A percentile compares a stretch with the other conserved stretches of the same genome.
Conservation (phyloP, 2,329 filamentous ascomycete species). For the Boeremia lycopersici region DNA sequence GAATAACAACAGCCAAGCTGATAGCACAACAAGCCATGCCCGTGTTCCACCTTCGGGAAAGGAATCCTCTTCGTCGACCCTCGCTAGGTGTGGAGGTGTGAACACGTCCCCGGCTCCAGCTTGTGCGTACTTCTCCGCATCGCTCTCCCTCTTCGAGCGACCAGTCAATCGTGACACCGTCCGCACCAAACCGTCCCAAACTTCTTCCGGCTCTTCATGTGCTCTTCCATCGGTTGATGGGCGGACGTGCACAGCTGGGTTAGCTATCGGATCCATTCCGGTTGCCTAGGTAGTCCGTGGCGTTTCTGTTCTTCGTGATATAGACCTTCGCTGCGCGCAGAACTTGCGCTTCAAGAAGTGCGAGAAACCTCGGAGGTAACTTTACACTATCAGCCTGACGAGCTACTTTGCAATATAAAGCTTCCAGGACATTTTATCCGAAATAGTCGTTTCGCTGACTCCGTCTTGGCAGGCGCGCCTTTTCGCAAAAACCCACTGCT, state of each 20-base stretch:
- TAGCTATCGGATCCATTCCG: conserved; percentile 38
- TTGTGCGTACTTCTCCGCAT: conserved; percentile 14
- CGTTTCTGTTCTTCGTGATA: neutral
- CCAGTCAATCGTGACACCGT: conserved; percentile 31
- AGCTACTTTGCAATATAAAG: neutral
- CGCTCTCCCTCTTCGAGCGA: conserved; percentile 21
- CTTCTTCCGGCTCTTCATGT: conserved; percentile 21
- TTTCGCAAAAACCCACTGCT: neutral
- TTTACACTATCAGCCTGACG: neutral
- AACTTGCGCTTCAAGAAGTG: neutral
- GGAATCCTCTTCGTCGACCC: conserved; percentile 17
- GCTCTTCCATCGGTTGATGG: conserved; percentile 18
- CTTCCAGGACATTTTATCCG: conserved; percentile 5
- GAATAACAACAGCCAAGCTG: conserved; percentile 43
- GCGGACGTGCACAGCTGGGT: conserved; percentile 34
- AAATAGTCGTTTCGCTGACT: conserved; percentile 2
- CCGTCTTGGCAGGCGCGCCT: conserved; percentile 10
- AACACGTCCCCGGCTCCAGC: conserved; percentile 14
- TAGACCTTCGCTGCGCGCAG: neutral
- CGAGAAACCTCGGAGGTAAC: too few species aligned
- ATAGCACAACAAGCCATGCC: conserved; percentile 50
- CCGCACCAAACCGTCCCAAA: conserved; percentile 25
- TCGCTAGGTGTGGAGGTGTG: conserved; percentile 2
- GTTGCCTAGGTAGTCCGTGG: neutral
- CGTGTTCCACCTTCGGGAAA: conserved; percentile 49